phyloP scores from a whole-genome alignment of 2,329 filamentous ascomycete genomes.

The Apiospora hydei region DNA sequence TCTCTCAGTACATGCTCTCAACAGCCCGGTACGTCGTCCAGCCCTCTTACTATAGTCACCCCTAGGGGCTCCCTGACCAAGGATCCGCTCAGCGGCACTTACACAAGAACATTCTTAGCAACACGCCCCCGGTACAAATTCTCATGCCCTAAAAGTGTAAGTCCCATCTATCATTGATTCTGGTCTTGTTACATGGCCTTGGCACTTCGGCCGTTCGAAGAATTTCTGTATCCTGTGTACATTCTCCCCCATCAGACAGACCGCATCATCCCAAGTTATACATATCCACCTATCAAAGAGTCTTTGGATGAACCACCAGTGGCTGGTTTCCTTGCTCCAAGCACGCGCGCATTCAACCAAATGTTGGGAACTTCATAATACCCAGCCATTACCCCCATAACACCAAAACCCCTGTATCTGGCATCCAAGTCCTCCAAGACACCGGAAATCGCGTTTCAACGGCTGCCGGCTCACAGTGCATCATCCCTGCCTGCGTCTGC shows the following conservation, averaged over 20 bases:
- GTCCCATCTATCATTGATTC: conserved; percentile 15
- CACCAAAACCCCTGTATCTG: conserved; percentile 9
- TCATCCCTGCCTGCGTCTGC: conserved; percentile 20
- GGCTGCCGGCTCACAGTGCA: conserved; percentile 17
- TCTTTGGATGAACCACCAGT: conserved; percentile 4
- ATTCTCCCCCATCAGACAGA: conserved; percentile 8
- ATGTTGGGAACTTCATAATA: not conserved
- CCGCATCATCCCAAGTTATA: conserved; percentile 9
- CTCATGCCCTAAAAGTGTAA: not conserved
- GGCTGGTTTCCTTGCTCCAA: conserved; percentile 1
- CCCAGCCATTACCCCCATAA: conserved; percentile 6
- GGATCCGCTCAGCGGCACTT: not conserved
- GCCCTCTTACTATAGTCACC: not conserved
- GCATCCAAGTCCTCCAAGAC: conserved; percentile 18
- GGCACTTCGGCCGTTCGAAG: conserved; percentile 6
- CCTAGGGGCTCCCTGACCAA: not conserved
- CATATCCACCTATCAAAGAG: conserved; percentile 15
- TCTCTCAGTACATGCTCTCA: not conserved
- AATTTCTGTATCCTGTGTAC: conserved; percentile 8
- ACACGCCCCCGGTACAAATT: not conserved
- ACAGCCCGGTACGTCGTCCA: not conserved
- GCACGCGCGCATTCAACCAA: not conserved
- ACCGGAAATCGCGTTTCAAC: conserved; percentile 24
- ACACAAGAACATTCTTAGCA: not conserved
- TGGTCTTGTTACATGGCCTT: conserved; percentile 13